These are phyloP conservation scores for Haematococcus sp. DNA, from an alignment of 139 green algal genomes.

Conservation along the genomic window DNA sequence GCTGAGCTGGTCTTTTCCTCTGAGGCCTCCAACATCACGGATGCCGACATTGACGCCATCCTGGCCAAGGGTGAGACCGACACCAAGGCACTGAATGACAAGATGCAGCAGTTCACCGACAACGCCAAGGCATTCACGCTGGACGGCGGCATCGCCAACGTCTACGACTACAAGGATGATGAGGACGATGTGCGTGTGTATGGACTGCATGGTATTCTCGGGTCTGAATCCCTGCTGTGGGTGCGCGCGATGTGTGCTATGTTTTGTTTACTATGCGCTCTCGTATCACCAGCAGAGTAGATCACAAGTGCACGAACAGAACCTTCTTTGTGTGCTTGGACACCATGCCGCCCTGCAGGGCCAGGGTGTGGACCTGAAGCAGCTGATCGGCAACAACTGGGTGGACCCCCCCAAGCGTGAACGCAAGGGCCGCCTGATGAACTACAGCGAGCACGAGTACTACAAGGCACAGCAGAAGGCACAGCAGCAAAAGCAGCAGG, in stretches of 20 bases:
- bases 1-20: conserved; percentile 95
- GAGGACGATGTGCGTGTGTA: conserved; percentile 39
- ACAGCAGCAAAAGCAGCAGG: background rate
- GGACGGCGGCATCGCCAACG: conserved; percentile 77
- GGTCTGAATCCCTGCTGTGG: too few relatives aligned
- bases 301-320: too few relatives aligned
- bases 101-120: conserved; percentile 96
- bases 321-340: too few relatives aligned
- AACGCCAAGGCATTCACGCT: conserved; percentile 93
- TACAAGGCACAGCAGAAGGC: background rate
- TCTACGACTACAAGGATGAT: conserved; percentile 87
- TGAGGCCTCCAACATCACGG: conserved; percentile 62
- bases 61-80: conserved; percentile 90
- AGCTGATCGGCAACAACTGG: conserved; percentile 79
- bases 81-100: conserved; percentile 91
- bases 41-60: conserved; percentile 92
- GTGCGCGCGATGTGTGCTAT: too few relatives aligned
- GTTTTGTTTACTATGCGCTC: too few relatives aligned
- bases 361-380: conserved; percentile 37
- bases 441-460: conserved; percentile 73
- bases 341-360: background rate
- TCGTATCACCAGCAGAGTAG: too few relatives aligned
- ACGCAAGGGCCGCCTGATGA: conserved; percentile 81
- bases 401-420: conserved; percentile 94
- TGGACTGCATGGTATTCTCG: too few relatives aligned